Percentiles rank a stretch among this genome's conserved stretches.
Evolutionary conservation across 768 basidiomycete genomes (phyloP).

Genomic region (Auricularia cornea): DNA sequence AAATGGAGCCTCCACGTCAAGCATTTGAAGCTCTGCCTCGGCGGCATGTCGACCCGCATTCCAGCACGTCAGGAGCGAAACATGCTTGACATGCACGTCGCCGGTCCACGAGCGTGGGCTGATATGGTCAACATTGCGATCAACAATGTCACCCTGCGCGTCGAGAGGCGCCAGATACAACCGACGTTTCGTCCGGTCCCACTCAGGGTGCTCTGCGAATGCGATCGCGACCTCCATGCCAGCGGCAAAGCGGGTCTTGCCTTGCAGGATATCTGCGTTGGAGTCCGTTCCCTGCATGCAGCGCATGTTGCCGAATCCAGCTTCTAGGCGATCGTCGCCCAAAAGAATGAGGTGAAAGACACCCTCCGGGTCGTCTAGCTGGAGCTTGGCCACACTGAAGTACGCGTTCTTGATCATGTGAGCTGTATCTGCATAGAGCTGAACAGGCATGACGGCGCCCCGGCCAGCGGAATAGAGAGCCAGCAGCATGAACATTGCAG

Average conservation of each 20-base stretch:
- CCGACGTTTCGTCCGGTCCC: neutral
- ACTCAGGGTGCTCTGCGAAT: neutral
- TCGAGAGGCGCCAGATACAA: neutral
- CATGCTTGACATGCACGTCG: neutral
- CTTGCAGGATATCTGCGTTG: neutral
- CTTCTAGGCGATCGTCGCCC: constrained; percentile 31
- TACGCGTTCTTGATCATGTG: constrained; percentile 32
- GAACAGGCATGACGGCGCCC: constrained; percentile 19
- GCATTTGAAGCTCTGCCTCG: neutral
- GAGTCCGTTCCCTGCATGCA: neutral
- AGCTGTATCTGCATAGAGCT: constrained; percentile 25
- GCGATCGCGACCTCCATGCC: neutral
- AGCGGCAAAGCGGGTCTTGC: neutral
- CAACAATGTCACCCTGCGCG: neutral
- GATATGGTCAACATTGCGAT: neutral
- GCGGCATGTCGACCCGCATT: neutral
- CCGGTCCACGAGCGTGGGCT: neutral
- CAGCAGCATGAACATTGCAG: constrained; percentile 23
- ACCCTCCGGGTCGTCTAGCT: constrained; percentile 23
- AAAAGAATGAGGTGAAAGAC: constrained; percentile 28
- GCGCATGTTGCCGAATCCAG: neutral
- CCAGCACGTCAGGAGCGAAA: neutral
- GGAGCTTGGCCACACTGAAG: constrained; percentile 32
- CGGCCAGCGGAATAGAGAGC: constrained; percentile 10
- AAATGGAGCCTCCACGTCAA: neutral